Conservation (phyloP, 768 basidiomycete genomes). For the Strobilomyces dryophilus region DNA sequence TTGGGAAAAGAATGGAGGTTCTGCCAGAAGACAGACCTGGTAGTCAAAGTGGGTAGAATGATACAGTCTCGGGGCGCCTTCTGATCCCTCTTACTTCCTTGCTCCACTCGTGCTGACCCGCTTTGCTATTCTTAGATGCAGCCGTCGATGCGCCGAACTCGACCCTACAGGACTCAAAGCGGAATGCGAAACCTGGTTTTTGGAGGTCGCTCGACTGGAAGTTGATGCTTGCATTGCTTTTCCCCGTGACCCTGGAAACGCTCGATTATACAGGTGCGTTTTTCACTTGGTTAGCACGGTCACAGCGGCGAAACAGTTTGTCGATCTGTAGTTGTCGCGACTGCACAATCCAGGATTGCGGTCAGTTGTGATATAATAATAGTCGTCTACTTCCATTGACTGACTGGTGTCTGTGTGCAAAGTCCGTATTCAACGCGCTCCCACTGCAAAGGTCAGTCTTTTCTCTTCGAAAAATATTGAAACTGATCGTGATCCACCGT, state of each 20-base stretch:
- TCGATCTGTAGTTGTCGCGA: slow-evolving; percentile 42
- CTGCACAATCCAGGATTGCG: slow-evolving; percentile 49
- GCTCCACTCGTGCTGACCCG: background rate
- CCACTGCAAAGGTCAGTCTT: slow-evolving; percentile 21
- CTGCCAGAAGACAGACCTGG: background rate
- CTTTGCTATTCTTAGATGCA: background rate
- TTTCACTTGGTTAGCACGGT: background rate
- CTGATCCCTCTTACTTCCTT: background rate
- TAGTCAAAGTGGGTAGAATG: slow-evolving; percentile 5
- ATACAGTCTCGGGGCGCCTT: background rate
- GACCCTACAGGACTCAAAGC: background rate
- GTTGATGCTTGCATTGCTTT: slow-evolving; percentile 33
- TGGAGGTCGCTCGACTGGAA: slow-evolving; percentile 28
- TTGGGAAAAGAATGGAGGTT: slow-evolving; percentile 1
- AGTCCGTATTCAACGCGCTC: slow-evolving; percentile 30
- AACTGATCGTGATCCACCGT: background rate
- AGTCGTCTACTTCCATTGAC: background rate
- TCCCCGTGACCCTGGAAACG: slow-evolving; percentile 42
- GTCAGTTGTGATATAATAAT: slow-evolving; percentile 23
- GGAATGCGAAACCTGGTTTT: slow-evolving; percentile 14
- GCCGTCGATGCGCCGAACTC: background rate
- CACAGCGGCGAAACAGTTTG: background rate
- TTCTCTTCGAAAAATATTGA: background rate
- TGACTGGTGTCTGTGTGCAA: background rate
- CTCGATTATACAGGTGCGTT: slow-evolving; percentile 27